Evolutionary conservation across 2,329 filamentous ascomycete species (phyloP), one percentile per base, ranked within the genome.

Genomic region (Acrodontium crateriforme): DNA sequence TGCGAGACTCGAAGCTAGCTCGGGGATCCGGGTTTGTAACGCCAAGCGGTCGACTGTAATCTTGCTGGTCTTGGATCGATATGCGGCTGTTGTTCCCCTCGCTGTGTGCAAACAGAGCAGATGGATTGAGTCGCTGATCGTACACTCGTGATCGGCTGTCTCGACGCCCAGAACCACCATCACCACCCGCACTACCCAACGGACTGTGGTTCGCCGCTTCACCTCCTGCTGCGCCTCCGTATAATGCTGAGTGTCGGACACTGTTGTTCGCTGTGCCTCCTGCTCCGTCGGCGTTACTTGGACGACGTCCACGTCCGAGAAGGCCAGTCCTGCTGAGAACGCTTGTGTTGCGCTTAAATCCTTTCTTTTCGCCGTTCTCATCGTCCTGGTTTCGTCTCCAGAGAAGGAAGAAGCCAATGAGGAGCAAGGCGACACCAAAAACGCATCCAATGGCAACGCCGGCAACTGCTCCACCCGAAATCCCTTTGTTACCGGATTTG

Each of bases 61-160:
- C 62, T 30, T 63, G 56, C 28, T 62, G 50, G 30, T 60, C 63
- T 24, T 52, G 55, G 23, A 65, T 47, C 27, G 59, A 63, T 14
- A 56, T 51, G 13, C 55, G 54, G 32, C 60, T 63, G 11, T 49
- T 48, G 32, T 62, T 65, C n/a, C 57, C 55, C 18, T 54, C 48
- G 23, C 39, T 40, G 24, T 61, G 53, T 18, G 50, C 52, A 41
- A 63, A 58, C 16, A 65, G 49, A 3, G 58, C 58, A 5, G 53
- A 53, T 3, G 62, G 62, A 31, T 65, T 65, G 14, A 65, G 49
- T 14, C 62, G 50, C 34, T 62, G 60, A 31, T 65, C 62, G 34
- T 60, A 58, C 17, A 63, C 50, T 31, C 60, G 42, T 3, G 59
- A 59, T 30, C 55, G 50, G 33, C 59, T 64, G 29, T 53, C 50